phyloP scores from a whole-genome alignment of 495 filamentous ascomycete genomes.

The Astrocystis sublimbata region DNA sequence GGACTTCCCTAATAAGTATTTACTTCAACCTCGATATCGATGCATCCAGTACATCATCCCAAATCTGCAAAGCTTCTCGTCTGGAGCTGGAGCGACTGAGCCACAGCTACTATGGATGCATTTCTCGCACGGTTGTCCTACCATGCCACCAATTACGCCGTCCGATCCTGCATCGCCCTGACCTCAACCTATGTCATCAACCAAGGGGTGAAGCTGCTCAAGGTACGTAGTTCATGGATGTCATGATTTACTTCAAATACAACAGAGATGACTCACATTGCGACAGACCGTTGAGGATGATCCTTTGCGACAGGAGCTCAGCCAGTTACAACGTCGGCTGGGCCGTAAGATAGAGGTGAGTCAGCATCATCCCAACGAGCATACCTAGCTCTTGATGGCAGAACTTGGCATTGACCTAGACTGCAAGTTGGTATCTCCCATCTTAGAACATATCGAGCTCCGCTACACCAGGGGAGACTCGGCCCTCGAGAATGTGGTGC shows the following conservation, averaged over 20 bases:
- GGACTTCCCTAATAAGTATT: no score
- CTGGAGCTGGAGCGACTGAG: slow-evolving; percentile 16
- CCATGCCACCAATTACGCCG: slow-evolving; percentile 90
- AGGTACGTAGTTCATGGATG: slow-evolving; percentile 49
- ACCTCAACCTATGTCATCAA: slow-evolving; percentile 83
- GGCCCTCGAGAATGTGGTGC: slow-evolving; percentile 84
- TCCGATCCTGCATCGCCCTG: slow-evolving; percentile 84
- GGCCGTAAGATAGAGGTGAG: slow-evolving; percentile 37
- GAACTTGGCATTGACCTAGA: not conserved
- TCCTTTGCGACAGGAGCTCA: slow-evolving; percentile 28
- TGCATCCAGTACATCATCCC: slow-evolving; percentile 19
- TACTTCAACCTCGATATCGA: slow-evolving; percentile 15
- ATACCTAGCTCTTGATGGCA: not conserved
- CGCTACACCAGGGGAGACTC: slow-evolving; percentile 73
- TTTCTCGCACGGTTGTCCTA: slow-evolving; percentile 65
- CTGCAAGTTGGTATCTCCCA: slow-evolving; percentile 31
- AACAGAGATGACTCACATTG: slow-evolving; percentile 9
- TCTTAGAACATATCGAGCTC: slow-evolving; percentile 35
- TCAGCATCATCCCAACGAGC: slow-evolving; percentile 12
- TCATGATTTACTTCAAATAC: not conserved
- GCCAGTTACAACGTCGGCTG: slow-evolving; percentile 31
- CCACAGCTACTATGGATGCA: slow-evolving; percentile 65
- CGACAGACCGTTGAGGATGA: slow-evolving; percentile 30
- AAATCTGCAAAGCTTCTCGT: slow-evolving; percentile 14
- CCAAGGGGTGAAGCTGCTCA: slow-evolving; percentile 77